A percentile compares a stretch with the other conserved stretches of the same genome.
Evolutionary conservation across 2,329 filamentous ascomycete species (phyloP).

Genomic region (Fusarium pseudograminearum): DNA sequence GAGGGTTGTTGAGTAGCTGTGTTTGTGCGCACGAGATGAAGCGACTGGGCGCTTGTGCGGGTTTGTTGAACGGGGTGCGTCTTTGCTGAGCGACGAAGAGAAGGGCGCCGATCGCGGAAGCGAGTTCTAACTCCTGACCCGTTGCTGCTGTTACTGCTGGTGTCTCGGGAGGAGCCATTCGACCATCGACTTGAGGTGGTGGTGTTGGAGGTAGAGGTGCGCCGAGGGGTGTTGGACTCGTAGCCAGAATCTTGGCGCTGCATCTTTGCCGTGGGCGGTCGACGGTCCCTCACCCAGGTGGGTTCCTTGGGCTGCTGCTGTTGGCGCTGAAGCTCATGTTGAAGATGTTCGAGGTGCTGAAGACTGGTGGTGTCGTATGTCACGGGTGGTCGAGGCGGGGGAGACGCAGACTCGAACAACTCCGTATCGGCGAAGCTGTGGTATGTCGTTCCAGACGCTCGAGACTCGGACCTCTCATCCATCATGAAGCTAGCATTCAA

Average conservation of each 20-base stretch:
- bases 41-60: constrained; percentile 51
- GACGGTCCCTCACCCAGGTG: constrained; percentile 45
- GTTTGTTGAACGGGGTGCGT: constrained; percentile 49
- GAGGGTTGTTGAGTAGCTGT: constrained; percentile 37
- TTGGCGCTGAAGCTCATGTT: constrained; percentile 41
- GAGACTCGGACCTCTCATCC: constrained; percentile 56
- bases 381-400: constrained; percentile 45
- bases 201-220: constrained; percentile 55
- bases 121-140: constrained; percentile 44
- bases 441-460: constrained; percentile 64
- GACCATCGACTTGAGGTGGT: constrained; percentile 51
- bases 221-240: constrained; percentile 61
- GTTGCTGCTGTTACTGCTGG: constrained; percentile 21
- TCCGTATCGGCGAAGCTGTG: constrained; percentile 67
- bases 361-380: constrained; percentile 41
- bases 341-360: constrained; percentile 40
- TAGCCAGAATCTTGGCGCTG: constrained; percentile 70
- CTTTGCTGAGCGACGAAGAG: constrained; percentile 56
- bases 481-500: constrained; percentile 41
- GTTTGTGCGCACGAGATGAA: constrained; percentile 52
- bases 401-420: constrained; percentile 57
- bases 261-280: constrained; percentile 56
- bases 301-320: constrained; percentile 32
- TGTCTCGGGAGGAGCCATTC: constrained; percentile 46
- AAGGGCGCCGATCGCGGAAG: constrained; percentile 58